Percentiles rank a stretch among this genome's conserved stretches.
Evolutionary conservation across 2,329 filamentous ascomycete species (phyloP).

Genomic region (Scedosporium dehoogii): DNA sequence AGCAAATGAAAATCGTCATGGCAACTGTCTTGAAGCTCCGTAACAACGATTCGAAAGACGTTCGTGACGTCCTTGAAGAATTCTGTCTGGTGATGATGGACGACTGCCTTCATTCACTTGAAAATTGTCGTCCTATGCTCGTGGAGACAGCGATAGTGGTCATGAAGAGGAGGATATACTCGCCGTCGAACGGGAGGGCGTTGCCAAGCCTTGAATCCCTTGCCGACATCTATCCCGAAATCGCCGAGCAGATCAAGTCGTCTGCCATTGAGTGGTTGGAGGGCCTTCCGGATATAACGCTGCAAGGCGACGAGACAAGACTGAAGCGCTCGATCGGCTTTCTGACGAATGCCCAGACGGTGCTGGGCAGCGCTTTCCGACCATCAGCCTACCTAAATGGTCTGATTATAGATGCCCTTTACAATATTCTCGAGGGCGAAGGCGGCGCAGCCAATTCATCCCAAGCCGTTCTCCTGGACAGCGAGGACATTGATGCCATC

Average conservation of each 20-base stretch:
- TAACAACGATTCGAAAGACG: constrained; percentile 56
- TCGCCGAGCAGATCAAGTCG: constrained; percentile 56
- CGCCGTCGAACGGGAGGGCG: constrained; percentile 14
- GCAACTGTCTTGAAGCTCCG: constrained; percentile 68
- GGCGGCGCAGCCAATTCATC: background rate
- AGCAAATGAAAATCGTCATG: constrained; percentile 76
- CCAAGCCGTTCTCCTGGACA: background rate
- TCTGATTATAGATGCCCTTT: background rate
- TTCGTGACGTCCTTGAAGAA: constrained; percentile 55
- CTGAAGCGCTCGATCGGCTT: constrained; percentile 66
- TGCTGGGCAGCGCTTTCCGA: constrained; percentile 52
- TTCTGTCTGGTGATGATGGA: constrained; percentile 70
- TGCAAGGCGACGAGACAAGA: constrained; percentile 67
- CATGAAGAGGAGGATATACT: constrained; percentile 21
- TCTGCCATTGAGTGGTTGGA: constrained; percentile 73
- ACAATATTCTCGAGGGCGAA: constrained; percentile 19
- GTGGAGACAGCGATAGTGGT: constrained; percentile 75
- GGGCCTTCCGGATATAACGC: constrained; percentile 73
- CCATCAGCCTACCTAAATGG: constrained; percentile 20
- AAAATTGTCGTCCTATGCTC: constrained; percentile 58
- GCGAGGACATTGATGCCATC: constrained; percentile 1
- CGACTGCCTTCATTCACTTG: constrained; percentile 65
- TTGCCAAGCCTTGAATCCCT: constrained; percentile 49
- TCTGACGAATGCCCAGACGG: constrained; percentile 61
- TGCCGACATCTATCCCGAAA: constrained; percentile 48